Evolutionary conservation across 2,329 filamentous ascomycete genomes (phyloP), one percentile per base, ranked within the genome.

Genomic region (Paecilomyces dactylethromorphus): DNA sequence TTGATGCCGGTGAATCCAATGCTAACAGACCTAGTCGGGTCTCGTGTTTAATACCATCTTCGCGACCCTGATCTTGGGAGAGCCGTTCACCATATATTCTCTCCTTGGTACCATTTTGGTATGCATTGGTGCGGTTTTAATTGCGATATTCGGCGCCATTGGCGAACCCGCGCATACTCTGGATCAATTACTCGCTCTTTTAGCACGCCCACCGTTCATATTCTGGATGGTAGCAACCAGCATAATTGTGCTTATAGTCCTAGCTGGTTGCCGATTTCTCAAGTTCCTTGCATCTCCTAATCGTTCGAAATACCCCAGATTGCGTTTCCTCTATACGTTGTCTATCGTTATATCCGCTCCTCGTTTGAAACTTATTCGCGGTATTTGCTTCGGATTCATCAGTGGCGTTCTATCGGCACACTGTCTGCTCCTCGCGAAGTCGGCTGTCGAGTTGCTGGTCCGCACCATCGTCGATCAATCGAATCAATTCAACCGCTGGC

Each of bases 21-120:
- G 32, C 45, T 29, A 24, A 53, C 18, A 31, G 32, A 58, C 39
- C 59, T 65, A 84, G 72, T 96, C 93, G 3, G 94, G 94, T 52
- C 83, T 99, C 58, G 94, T 99, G 62, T 99, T 99, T 82, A 99
- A 99, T 80, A 96, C 93, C 59, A 91, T 97, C 74, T 96, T 95
- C 81, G 94, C 94, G 62, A 95, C 92, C 52, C 79, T 97, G 59
- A 91, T 97, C 68, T 84, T 99, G 54, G 88, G 89, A 69, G 93
- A 99, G 76, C 91, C 92, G 3, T 99, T 97, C 76, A 97, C 94
- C 56, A 85, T 84, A 72, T 95, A 92, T 83, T 97, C 93, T n/a
- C 82, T 96, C 39, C 84, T 90, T 68, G 94, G 94, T 39, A 99
- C 94, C 1, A 68, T 94, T 56, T 84, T 99, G 55, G 94, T 97